Percentiles rank a stretch among this genome's conserved stretches.
Conservation (phyloP, 2,329 filamentous ascomycete species). For the Pyrenochaeta sp. region DNA sequence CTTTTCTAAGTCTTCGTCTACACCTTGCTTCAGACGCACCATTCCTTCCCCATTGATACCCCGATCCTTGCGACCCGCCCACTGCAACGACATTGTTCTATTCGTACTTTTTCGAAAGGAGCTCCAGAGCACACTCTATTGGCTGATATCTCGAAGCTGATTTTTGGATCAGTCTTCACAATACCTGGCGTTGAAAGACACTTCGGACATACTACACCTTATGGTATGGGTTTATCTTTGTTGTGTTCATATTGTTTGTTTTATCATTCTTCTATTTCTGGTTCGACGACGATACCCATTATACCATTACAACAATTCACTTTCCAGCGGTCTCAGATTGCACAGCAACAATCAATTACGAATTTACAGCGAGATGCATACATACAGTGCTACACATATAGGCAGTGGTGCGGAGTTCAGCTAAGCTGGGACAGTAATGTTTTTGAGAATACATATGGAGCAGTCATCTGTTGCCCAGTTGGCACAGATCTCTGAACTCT, state of each 20-base stretch:
- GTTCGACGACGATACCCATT: slow-evolving; percentile 51
- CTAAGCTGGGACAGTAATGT: slow-evolving; percentile 23
- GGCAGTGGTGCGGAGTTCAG: slow-evolving; percentile 18
- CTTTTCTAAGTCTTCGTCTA: slow-evolving; percentile 49
- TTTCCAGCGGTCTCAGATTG: slow-evolving; percentile 36
- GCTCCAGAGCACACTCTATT: slow-evolving; percentile 13
- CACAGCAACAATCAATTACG: slow-evolving; percentile 31
- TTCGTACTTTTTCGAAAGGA: slow-evolving; percentile 36
- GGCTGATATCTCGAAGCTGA: slow-evolving; percentile 23
- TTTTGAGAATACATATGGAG: slow-evolving; percentile 21
- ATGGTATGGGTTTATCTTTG: slow-evolving; percentile 26
- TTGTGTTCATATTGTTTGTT: slow-evolving; percentile 29
- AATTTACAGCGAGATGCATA: slow-evolving; percentile 22
- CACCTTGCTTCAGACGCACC: slow-evolving; percentile 6
- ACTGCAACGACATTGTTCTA: slow-evolving; percentile 45
- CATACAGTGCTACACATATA: slow-evolving; percentile 22
- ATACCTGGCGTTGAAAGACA: slow-evolving; percentile 29
- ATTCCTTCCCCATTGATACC: slow-evolving; percentile 13
- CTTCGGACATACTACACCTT: slow-evolving; percentile 41
- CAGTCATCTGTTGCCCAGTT: slow-evolving; percentile 10
- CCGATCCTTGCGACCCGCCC: slow-evolving; percentile 26
- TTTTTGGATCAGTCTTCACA: slow-evolving; percentile 13
- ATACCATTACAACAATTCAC: slow-evolving; percentile 34
- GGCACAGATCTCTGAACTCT: slow-evolving; percentile 4
- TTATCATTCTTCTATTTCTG: slow-evolving; percentile 30